phyloP scores from a whole-genome alignment of 2,329 filamentous ascomycete species.

The Trichoderma harzianum region DNA sequence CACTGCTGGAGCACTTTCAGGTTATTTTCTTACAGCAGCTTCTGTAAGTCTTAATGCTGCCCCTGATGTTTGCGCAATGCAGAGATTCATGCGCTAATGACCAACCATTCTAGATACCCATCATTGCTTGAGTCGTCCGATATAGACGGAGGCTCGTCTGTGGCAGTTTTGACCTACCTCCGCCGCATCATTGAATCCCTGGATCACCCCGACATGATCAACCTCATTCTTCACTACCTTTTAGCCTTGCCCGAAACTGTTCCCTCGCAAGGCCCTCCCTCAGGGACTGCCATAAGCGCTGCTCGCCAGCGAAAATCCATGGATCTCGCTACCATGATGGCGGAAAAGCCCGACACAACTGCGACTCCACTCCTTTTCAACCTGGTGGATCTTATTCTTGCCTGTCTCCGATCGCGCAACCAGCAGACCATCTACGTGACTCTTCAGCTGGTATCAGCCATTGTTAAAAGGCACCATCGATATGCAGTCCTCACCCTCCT shows the following conservation, averaged over 20 bases:
- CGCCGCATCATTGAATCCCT: slow-evolving; percentile 86
- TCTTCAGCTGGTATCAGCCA: slow-evolving; percentile 78
- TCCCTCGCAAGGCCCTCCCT: slow-evolving; percentile 34
- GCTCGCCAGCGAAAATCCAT: slow-evolving; percentile 83
- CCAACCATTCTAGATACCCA: slow-evolving; percentile 64
- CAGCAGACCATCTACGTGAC: slow-evolving; percentile 88
- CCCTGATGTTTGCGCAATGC: background rate
- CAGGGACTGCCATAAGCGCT: slow-evolving; percentile 57
- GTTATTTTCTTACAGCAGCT: slow-evolving; percentile 94
- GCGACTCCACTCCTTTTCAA: slow-evolving; percentile 87
- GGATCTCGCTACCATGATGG: slow-evolving; percentile 77
- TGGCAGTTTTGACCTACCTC: slow-evolving; percentile 91
- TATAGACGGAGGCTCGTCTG: slow-evolving; percentile 92
- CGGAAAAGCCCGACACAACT: slow-evolving; percentile 68
- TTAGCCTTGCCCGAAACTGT: slow-evolving; percentile 68
- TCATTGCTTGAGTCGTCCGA: slow-evolving; percentile 96
- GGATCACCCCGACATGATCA: slow-evolving; percentile 90
- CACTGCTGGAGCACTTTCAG: slow-evolving; percentile 92
- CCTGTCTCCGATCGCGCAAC: slow-evolving; percentile 79
- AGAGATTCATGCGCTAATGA: background rate
- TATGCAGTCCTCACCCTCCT: slow-evolving; percentile 79
- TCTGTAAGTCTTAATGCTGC: slow-evolving; percentile 56
- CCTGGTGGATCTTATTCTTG: slow-evolving; percentile 82
- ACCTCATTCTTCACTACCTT: slow-evolving; percentile 89
- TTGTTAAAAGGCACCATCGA: slow-evolving; percentile 81